Conservation (phyloP, 73 alveolate genomes). For the Uronychia binucleata region DNA sequence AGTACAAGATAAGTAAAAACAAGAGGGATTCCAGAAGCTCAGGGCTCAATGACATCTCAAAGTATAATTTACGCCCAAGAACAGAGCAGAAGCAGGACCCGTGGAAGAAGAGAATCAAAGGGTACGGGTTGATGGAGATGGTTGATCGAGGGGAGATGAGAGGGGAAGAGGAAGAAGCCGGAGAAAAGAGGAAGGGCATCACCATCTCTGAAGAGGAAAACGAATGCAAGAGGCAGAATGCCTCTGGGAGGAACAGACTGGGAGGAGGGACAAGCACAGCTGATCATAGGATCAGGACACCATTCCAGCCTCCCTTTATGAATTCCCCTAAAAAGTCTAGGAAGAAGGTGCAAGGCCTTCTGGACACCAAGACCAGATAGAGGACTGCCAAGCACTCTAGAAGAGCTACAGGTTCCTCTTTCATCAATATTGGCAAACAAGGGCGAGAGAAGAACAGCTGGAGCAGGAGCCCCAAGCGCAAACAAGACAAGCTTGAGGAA, state of each 20-base stretch:
- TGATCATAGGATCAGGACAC: neutral
- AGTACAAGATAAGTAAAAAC: neutral
- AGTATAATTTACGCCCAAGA: neutral
- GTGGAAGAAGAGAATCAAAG: neutral
- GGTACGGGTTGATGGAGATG: neutral
- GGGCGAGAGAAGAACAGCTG: neutral
- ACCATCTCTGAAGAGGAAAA: neutral
- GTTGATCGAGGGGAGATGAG: neutral
- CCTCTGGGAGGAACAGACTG: neutral
- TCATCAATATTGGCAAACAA: neutral
- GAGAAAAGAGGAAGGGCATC: neutral
- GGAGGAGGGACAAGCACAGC: neutral
- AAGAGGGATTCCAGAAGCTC: neutral
- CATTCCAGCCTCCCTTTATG: neutral
- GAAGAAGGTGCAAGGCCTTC: neutral
- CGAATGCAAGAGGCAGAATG: neutral
- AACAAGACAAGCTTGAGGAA: neutral
- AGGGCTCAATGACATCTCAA: too few species aligned
- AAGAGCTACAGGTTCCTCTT: neutral
- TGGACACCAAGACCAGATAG: neutral
- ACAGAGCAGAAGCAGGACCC: neutral
- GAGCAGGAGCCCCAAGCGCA: neutral
- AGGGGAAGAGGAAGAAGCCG: neutral
- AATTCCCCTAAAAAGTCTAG: neutral
- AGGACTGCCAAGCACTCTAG: neutral